Percentiles rank a stretch among this genome's conserved stretches.
Conservation (phyloP, 176 grass and related monocot genomes). For the Elymus sibiricus region DNA sequence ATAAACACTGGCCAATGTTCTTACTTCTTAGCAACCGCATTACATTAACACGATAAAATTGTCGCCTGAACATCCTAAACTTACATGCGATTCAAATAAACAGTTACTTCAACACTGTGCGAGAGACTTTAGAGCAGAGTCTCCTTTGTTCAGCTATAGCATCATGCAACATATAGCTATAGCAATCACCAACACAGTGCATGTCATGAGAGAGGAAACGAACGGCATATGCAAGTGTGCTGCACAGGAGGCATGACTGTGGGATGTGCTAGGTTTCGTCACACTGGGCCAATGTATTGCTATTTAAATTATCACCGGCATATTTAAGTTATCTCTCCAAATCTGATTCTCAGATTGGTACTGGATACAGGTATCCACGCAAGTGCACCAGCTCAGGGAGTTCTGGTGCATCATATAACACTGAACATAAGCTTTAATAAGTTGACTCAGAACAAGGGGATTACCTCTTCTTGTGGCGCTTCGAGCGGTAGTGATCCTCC, state of each 20-base stretch:
- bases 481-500: slow-evolving; percentile 76
- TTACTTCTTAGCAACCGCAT: neutral
- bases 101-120: neutral
- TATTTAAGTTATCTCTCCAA: neutral
- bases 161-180: slow-evolving; percentile 1
- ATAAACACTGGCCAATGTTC: neutral
- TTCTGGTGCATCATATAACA: neutral
- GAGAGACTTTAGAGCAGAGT: neutral
- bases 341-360: neutral
- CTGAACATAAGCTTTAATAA: neutral
- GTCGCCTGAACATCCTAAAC: neutral
- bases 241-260: neutral
- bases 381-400: neutral
- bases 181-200: too few relatives aligned
- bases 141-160: neutral
- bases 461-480: slow-evolving; percentile 94
- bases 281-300: too few relatives aligned
- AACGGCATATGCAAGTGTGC: neutral
- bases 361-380: neutral
- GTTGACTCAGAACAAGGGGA: neutral
- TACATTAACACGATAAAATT: neutral
- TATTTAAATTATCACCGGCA: neutral
- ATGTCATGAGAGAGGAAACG: neutral
- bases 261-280: neutral
- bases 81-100: neutral